Evolutionary conservation across 768 basidiomycete species (phyloP).

Genomic region (Lentinula aciculospora): DNA sequence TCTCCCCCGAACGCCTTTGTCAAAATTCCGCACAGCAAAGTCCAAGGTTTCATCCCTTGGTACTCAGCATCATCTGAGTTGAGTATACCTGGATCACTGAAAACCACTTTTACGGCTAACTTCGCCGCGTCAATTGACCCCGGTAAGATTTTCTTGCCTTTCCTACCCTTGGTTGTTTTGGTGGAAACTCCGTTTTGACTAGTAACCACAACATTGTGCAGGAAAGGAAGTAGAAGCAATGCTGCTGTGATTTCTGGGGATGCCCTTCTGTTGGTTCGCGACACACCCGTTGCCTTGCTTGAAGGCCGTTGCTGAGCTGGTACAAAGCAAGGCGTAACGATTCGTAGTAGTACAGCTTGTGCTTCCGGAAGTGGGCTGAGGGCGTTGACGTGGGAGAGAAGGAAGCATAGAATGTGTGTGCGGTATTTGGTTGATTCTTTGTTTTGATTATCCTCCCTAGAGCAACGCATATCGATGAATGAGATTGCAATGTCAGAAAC

Average conservation of each 20-base stretch:
- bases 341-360: conserved; percentile 49
- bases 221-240: not conserved
- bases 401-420: conserved; percentile 58
- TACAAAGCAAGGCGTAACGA: conserved; percentile 22
- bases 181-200: conserved; percentile 5
- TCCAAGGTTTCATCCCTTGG: not conserved
- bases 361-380: conserved; percentile 37
- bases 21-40: not conserved
- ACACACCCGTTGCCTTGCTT: conserved; percentile 29
- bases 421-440: conserved; percentile 2
- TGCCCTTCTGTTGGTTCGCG: not conserved
- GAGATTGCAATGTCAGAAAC: conserved; percentile 30
- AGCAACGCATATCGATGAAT: not conserved
- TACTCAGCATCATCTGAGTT: not conserved
- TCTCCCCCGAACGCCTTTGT: not conserved
- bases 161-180: not conserved
- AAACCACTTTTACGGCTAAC: not conserved
- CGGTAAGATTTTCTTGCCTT: conserved; percentile 17
- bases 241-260: not conserved
- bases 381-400: conserved; percentile 73
- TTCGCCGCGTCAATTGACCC: not conserved
- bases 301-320: conserved; percentile 29
- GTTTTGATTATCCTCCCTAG: conserved; percentile 24
- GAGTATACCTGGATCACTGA: not conserved
- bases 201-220: not conserved